These are phyloP conservation scores for Haplosporangium gracile DNA, from an alignment of 192 early-diverging fungal genomes.

Conservation along the genomic window DNA sequence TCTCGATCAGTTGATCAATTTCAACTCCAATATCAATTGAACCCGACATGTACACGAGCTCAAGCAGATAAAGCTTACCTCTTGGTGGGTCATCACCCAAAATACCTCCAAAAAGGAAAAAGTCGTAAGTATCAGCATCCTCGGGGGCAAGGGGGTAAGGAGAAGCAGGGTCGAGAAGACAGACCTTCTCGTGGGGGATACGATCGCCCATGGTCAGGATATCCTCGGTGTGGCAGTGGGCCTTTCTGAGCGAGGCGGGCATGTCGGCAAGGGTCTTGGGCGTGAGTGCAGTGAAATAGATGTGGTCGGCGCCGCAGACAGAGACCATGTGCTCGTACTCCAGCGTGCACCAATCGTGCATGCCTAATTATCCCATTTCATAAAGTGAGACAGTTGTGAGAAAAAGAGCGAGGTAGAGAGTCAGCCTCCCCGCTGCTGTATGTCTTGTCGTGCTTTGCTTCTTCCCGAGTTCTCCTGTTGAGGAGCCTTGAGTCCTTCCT, in stretches of 20 bases:
- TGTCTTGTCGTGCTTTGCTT: slow-evolving; percentile 17
- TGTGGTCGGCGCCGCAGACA: slow-evolving; percentile 68
- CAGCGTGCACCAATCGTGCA: slow-evolving; percentile 79
- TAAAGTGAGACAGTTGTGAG: neutral
- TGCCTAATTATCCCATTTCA: slow-evolving; percentile 22
- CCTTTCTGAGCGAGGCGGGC: slow-evolving; percentile 56
- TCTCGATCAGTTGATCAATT: neutral
- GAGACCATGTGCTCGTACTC: slow-evolving; percentile 84
- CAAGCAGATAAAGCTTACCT: slow-evolving; percentile 52
- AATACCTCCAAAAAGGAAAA: slow-evolving; percentile 89
- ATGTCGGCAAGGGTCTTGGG: slow-evolving; percentile 59
- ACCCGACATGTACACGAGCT: neutral
- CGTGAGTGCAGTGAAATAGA: slow-evolving; percentile 73
- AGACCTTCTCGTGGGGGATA: slow-evolving; percentile 67
- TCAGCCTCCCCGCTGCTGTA: neutral
- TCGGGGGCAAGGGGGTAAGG: slow-evolving; percentile 67
- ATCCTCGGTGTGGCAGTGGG: slow-evolving; percentile 66
- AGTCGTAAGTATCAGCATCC: slow-evolving; percentile 77
- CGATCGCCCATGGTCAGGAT: slow-evolving; percentile 61
- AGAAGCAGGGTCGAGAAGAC: slow-evolving; percentile 80
- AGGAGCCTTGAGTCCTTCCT: too few relatives aligned
- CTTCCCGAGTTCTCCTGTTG: neutral
- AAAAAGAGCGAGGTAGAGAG: neutral
- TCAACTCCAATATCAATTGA: neutral
- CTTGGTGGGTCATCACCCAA: slow-evolving; percentile 76